Percentiles rank a stretch among this genome's conserved stretches.
phyloP scores from a whole-genome alignment of 2,329 filamentous ascomycete species.

The Madurella mycetomatis region DNA sequence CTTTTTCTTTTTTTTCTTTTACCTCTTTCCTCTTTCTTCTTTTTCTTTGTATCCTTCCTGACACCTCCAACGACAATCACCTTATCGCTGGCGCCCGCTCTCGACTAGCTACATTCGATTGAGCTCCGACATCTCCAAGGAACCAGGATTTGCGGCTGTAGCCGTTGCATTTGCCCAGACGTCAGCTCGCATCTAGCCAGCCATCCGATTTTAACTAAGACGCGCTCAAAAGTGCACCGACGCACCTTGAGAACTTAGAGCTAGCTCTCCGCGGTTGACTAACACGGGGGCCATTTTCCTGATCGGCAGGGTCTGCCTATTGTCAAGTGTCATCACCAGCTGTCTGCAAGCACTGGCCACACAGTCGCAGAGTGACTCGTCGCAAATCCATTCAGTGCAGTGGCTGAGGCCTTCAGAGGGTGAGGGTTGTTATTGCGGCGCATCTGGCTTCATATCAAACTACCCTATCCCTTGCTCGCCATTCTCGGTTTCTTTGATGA shows the following conservation, averaged over 20 bases:
- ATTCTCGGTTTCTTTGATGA: conserved; percentile 20
- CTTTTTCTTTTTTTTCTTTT: neutral
- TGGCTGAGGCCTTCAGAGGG: neutral
- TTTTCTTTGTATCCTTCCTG: too few species aligned
- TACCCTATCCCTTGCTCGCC: conserved; percentile 5
- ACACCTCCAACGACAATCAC: conserved; percentile 3
- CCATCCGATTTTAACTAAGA: conserved; percentile 21
- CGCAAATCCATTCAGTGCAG: neutral
- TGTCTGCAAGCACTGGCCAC: neutral
- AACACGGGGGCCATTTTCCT: neutral
- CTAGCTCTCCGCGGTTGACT: conserved; percentile 4
- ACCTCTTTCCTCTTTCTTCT: conserved; percentile 4
- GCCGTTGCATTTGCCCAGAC: conserved; percentile 5
- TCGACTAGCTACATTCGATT: conserved; percentile 1
- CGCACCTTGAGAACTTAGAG: conserved; percentile 3
- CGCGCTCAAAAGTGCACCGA: neutral
- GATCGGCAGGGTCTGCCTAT: conserved; percentile 1
- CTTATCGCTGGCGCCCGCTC: neutral
- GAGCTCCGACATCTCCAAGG: neutral
- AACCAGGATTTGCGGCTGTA: conserved; percentile 2
- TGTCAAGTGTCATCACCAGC: neutral
- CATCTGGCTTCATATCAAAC: conserved; percentile 3
- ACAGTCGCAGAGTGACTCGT: neutral
- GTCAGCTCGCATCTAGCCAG: conserved; percentile 12
- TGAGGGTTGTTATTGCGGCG: neutral